phyloP scores from a whole-genome alignment of 208 protist genomes.

The Acanthamoeba lugdunensis region DNA sequence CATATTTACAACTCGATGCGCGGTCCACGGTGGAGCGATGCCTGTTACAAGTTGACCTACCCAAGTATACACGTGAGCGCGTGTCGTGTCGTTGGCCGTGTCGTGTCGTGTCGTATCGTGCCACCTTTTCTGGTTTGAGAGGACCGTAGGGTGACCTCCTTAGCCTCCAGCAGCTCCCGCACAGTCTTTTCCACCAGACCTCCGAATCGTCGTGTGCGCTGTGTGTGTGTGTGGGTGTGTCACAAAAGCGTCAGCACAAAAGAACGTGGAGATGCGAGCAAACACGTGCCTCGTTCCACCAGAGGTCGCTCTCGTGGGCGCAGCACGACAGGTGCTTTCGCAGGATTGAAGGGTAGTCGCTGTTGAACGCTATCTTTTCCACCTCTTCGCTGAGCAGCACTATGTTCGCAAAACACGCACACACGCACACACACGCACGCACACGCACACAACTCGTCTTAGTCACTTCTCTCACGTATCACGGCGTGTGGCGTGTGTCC shows the following conservation, averaged over 20 bases:
- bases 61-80: neutral
- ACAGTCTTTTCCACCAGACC: neutral
- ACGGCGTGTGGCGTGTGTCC: neutral
- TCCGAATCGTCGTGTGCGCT: neutral
- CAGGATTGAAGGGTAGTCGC: conserved; percentile 37
- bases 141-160: neutral
- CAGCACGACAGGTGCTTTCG: conserved; percentile 34
- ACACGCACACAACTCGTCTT: neutral
- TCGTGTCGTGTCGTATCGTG: neutral
- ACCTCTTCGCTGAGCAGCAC: conserved; percentile 34
- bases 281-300: conserved; percentile 28
- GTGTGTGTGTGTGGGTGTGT: neutral
- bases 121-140: neutral
- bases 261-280: neutral
- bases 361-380: conserved; percentile 48
- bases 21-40: neutral
- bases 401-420: neutral
- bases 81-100: too few species aligned
- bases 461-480: neutral
- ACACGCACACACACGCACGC: too few species aligned
- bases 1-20: conserved; percentile 1
- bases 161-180: neutral
- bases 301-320: conserved; percentile 33
- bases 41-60: neutral
- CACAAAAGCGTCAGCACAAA: neutral